Percentiles rank a stretch among this genome's conserved stretches.
These are phyloP conservation scores for Colletotrichum shisoi DNA, from an alignment of 2,329 filamentous ascomycete species.

Conservation along the genomic window DNA sequence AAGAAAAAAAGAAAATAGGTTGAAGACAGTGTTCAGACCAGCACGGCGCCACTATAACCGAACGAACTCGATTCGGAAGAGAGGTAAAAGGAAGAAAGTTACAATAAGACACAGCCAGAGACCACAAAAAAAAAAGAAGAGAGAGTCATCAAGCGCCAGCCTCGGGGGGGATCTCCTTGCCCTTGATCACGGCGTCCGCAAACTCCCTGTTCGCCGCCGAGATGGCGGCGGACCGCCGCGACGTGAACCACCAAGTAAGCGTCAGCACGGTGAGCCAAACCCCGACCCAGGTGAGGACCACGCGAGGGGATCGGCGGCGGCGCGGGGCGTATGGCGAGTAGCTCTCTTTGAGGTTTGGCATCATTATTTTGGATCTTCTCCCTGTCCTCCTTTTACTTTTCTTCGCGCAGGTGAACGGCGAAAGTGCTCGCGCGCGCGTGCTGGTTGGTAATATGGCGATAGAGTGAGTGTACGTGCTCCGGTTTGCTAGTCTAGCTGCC, in stretches of 20 bases:
- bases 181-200: conserved; percentile 32
- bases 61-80: background rate
- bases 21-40: conserved; percentile 5
- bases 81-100: background rate
- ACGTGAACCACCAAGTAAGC: conserved; percentile 37
- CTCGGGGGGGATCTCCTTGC: conserved; percentile 30
- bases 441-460: background rate
- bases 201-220: conserved; percentile 3
- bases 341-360: conserved; percentile 19
- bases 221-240: conserved; percentile 10
- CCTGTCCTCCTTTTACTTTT: no score
- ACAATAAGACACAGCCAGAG: background rate
- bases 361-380: background rate
- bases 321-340: conserved; percentile 37
- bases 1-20: background rate
- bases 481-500: background rate
- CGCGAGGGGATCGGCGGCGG: conserved; percentile 26
- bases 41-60: background rate
- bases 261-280: conserved; percentile 36
- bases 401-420: background rate
- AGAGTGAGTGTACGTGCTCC: background rate
- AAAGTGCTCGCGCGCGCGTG: background rate
- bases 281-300: conserved; percentile 38
- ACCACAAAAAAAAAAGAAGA: background rate
- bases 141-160: background rate